Evolutionary conservation across 169 alveolate genomes (phyloP).

Genomic region (Plasmodium blacklocki): DNA sequence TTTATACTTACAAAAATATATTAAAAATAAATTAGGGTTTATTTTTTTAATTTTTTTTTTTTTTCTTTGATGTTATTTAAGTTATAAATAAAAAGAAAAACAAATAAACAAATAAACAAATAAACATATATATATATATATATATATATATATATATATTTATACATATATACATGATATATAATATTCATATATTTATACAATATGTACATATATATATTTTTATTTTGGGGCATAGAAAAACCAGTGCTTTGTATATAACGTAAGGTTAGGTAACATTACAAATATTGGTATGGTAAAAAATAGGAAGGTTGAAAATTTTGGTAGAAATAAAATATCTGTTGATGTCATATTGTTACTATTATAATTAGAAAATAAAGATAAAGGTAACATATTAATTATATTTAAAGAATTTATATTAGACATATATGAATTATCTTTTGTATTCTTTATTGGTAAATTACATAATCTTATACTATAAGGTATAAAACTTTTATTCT

Average conservation of each 20-base stretch:
- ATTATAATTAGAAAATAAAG: conserved; percentile 69
- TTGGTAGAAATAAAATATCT: conserved; percentile 65
- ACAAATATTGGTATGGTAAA: conserved; percentile 74
- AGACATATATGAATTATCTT: conserved; percentile 65
- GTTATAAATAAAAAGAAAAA: neutral
- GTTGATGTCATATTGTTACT: conserved; percentile 75
- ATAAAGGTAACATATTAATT: conserved; percentile 50
- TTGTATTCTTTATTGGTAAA: conserved; percentile 59
- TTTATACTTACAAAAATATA: no score
- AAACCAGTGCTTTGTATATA: conserved; percentile 74
- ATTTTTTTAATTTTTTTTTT: no score
- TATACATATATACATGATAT: no score
- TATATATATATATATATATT: no score
- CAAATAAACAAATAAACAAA: neutral
- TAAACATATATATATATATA: neutral
- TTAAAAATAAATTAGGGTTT: no score
- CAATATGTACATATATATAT: neutral
- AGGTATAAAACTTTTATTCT: conserved; percentile 30
- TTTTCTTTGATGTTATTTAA: no score
- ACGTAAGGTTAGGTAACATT: conserved; percentile 57
- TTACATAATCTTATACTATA: conserved; percentile 60
- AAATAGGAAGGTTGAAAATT: conserved; percentile 67
- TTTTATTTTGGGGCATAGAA: conserved; percentile 67
- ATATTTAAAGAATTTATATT: conserved; percentile 64
- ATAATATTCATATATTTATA: neutral